These are phyloP conservation scores for Chlamydomonas asymmetrica DNA, from an alignment of 139 green algal genomes.

Conservation along the genomic window DNA sequence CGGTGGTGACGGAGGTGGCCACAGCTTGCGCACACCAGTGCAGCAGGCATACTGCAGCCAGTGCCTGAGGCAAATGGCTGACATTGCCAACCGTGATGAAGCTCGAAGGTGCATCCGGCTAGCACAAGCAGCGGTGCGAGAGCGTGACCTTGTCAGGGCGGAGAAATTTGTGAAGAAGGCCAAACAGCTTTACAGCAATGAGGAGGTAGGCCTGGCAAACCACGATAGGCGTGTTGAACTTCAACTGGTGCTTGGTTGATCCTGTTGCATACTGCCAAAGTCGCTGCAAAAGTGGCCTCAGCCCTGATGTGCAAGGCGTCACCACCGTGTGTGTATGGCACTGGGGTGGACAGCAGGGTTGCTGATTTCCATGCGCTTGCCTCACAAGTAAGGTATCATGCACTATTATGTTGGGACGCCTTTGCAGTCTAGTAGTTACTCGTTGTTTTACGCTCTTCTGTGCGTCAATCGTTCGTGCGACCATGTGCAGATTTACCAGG, in stretches of 20 bases:
- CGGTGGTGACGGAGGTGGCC: too few relatives aligned
- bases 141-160: slow-evolving; percentile 16
- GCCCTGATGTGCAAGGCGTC: too few relatives aligned
- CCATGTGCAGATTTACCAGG: too few relatives aligned
- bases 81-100: slow-evolving; percentile 30
- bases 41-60: too few relatives aligned
- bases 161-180: slow-evolving; percentile 34
- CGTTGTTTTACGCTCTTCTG: too few relatives aligned
- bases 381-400: too few relatives aligned
- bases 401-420: too few relatives aligned
- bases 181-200: slow-evolving; percentile 20
- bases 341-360: too few relatives aligned
- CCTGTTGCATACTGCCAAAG: background rate
- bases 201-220: slow-evolving; percentile 13
- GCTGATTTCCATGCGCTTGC: background rate
- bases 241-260: background rate
- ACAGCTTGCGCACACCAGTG: too few relatives aligned
- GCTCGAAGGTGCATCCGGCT: slow-evolving; percentile 19
- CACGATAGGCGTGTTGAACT: background rate
- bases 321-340: background rate
- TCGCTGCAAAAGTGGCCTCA: background rate
- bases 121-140: background rate
- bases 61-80: too few relatives aligned
- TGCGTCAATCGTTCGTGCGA: too few relatives aligned
- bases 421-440: too few relatives aligned